A percentile compares a stretch with the other conserved stretches of the same genome.
phyloP scores from a whole-genome alignment of 1,139 yeast species.

The Saccharomyces hybrid region DNA sequence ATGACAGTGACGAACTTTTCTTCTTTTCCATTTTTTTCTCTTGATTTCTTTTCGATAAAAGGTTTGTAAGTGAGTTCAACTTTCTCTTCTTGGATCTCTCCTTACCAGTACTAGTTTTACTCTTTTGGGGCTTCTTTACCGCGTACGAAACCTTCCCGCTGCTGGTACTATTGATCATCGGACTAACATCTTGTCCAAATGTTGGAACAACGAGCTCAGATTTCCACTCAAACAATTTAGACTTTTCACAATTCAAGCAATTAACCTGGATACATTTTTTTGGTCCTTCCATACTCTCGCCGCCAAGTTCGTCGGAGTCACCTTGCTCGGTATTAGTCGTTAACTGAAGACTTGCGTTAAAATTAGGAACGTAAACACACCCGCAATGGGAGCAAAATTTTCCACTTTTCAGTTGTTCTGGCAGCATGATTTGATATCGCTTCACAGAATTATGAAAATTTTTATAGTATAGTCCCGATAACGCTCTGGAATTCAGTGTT shows the following conservation, averaged over 20 bases:
- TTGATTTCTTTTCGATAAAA: conserved; percentile 41
- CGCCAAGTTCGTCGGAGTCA: background rate
- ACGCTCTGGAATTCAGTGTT: conserved; percentile 16
- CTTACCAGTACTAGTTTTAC: conserved; percentile 35
- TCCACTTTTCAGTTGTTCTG: conserved; percentile 17
- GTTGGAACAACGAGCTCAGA: background rate
- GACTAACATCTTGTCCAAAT: conserved; percentile 6
- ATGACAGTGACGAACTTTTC: conserved; percentile 34
- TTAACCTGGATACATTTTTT: background rate
- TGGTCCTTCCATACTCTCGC: background rate
- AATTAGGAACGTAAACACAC: conserved; percentile 40
- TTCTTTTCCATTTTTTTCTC: conserved; percentile 31
- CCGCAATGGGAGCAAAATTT: conserved; percentile 45
- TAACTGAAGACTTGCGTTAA: conserved; percentile 32
- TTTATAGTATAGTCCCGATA: conserved; percentile 28
- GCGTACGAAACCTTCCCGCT: conserved; percentile 15
- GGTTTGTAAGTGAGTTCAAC: conserved; percentile 29
- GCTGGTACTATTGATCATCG: conserved; percentile 22
- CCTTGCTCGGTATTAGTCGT: background rate
- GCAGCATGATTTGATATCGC: conserved; percentile 24
- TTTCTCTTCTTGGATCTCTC: conserved; percentile 35
- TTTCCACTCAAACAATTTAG: background rate
- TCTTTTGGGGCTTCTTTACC: conserved; percentile 26
- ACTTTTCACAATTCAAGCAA: background rate
- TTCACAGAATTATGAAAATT: conserved; percentile 27